Evolutionary conservation across 306 rosid species (phyloP).

Genomic region (Bauhinia variegata): DNA sequence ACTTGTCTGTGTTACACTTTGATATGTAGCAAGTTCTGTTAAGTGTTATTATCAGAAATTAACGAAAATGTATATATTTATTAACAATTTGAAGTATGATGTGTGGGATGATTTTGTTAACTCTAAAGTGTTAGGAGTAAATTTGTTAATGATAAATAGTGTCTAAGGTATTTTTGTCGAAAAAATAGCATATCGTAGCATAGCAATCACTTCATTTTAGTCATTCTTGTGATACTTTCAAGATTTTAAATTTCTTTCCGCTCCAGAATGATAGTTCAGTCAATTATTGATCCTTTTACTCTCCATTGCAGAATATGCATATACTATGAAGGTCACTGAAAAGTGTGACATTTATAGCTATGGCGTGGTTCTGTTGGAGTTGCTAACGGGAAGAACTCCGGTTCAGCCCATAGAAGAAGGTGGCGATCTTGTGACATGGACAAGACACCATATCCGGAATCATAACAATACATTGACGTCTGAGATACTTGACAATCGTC

Average conservation of each 20-base stretch:
- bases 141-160: too few species aligned
- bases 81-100: too few species aligned
- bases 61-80: too few species aligned
- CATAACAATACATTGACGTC: slow-evolving; percentile 62
- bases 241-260: neutral
- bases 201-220: neutral
- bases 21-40: too few species aligned
- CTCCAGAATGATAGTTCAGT: neutral
- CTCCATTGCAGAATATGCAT: slow-evolving; percentile 83
- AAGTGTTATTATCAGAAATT: too few species aligned
- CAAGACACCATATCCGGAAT: slow-evolving; percentile 53
- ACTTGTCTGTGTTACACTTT: too few species aligned
- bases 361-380: slow-evolving; percentile 91
- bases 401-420: slow-evolving; percentile 93
- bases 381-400: slow-evolving; percentile 86
- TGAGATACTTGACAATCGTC: slow-evolving; percentile 70
- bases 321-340: slow-evolving; percentile 95
- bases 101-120: too few species aligned
- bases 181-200: too few species aligned
- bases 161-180: too few species aligned
- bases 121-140: too few species aligned
- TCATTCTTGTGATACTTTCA: neutral
- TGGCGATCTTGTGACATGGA: slow-evolving; percentile 89
- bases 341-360: slow-evolving; percentile 95
- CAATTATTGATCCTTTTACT: slow-evolving; percentile 18